phyloP scores from a whole-genome alignment of 2,329 filamentous ascomycete genomes.

The Tolypocladium tundrense region DNA sequence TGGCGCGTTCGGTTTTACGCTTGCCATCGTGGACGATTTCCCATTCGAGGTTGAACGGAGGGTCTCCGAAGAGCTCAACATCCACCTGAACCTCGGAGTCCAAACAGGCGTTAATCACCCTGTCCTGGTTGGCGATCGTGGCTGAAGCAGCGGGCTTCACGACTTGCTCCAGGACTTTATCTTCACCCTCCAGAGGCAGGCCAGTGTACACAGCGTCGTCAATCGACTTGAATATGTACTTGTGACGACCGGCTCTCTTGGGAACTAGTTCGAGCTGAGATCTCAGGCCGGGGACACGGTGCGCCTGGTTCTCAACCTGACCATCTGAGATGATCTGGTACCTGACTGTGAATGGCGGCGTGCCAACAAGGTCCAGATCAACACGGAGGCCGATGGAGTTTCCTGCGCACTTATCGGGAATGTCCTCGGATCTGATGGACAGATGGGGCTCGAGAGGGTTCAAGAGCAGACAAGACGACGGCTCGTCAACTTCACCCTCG shows the following conservation, averaged over 20 bases:
- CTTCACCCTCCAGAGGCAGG: slow-evolving; percentile 49
- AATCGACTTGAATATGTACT: slow-evolving; percentile 74
- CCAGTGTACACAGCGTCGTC: slow-evolving; percentile 72
- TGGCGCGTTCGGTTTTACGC: slow-evolving; percentile 57
- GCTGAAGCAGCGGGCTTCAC: slow-evolving; percentile 90
- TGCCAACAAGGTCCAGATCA: slow-evolving; percentile 81
- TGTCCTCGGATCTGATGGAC: slow-evolving; percentile 63
- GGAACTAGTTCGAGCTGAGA: slow-evolving; percentile 81
- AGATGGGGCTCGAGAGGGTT: slow-evolving; percentile 85
- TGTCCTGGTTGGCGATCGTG: slow-evolving; percentile 47
- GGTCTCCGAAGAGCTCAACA: slow-evolving; percentile 67
- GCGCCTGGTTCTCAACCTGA: slow-evolving; percentile 41
- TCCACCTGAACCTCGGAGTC: slow-evolving; percentile 69
- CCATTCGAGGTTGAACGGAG: slow-evolving; percentile 84
- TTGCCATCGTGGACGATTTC: slow-evolving; percentile 86
- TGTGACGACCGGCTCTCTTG: slow-evolving; percentile 70
- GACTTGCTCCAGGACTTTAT: slow-evolving; percentile 67
- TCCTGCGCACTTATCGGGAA: slow-evolving; percentile 90
- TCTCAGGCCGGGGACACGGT: slow-evolving; percentile 59
- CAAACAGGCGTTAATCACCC: slow-evolving; percentile 62
- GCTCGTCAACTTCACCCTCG: slow-evolving; percentile 80
- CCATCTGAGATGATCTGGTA: slow-evolving; percentile 64
- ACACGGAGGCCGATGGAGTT: slow-evolving; percentile 86
- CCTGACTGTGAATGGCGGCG: slow-evolving; percentile 75
- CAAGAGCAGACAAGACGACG: slow-evolving; percentile 82